Evolutionary conservation across 2,329 filamentous ascomycete genomes (phyloP).

Genomic region (Cercospora sesami): DNA sequence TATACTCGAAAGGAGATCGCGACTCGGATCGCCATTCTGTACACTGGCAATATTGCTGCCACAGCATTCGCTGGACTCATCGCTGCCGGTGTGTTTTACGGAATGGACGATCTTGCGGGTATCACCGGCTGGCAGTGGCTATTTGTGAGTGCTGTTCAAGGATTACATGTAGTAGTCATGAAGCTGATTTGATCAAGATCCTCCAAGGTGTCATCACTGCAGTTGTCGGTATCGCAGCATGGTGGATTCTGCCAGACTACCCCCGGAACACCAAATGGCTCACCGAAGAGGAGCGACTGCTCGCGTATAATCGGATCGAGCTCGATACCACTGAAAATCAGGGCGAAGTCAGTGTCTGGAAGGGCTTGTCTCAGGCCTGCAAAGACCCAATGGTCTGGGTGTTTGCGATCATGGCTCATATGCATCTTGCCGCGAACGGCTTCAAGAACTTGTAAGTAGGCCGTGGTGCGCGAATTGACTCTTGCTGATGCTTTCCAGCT

Average conservation of each 20-base stretch:
- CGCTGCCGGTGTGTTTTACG: conserved; percentile 57
- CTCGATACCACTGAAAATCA: not conserved
- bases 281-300: conserved; percentile 37
- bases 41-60: conserved; percentile 49
- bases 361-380: conserved; percentile 8
- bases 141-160: conserved; percentile 43
- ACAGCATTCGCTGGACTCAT: conserved; percentile 66
- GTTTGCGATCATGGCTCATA: conserved; percentile 8
- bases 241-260: conserved; percentile 29
- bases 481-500: conserved; percentile 23
- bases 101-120: conserved; percentile 58
- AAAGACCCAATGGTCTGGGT: conserved; percentile 13
- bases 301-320: conserved; percentile 34
- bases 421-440: conserved; percentile 13
- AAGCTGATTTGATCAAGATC: not conserved
- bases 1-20: conserved; percentile 52
- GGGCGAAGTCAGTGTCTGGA: conserved; percentile 4
- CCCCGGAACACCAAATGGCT: conserved; percentile 43
- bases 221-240: conserved; percentile 8
- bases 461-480: not conserved
- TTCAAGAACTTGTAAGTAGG: conserved; percentile 40
- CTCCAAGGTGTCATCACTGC: conserved; percentile 16
- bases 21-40: conserved; percentile 29
- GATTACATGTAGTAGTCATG: not conserved
- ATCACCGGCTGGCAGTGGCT: conserved; percentile 58